phyloP scores from a whole-genome alignment of 2,329 filamentous ascomycete species.

The Penicillium glabrum region DNA sequence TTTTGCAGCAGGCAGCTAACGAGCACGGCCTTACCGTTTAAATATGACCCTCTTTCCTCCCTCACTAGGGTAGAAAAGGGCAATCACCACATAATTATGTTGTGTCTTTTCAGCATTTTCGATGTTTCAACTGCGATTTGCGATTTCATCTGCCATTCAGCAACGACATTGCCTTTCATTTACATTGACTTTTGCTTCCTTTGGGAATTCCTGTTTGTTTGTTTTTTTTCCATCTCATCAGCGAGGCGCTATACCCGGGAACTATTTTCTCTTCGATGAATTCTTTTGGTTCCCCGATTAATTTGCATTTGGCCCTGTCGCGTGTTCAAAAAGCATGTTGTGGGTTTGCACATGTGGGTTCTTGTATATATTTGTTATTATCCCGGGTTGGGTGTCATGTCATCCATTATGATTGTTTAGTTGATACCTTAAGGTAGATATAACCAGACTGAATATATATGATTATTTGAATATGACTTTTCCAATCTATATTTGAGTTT shows the following conservation, averaged over 20 bases:
- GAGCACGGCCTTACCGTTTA: slow-evolving; percentile 2
- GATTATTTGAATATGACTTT: not conserved
- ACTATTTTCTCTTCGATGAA: not conserved
- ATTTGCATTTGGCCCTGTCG: not conserved
- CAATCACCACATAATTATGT: not conserved
- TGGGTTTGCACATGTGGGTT: not conserved
- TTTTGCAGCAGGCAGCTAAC: slow-evolving; percentile 34
- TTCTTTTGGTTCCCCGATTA: slow-evolving; percentile 5
- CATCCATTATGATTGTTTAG: not conserved
- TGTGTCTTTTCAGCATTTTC: not conserved
- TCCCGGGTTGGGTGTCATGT: slow-evolving; percentile 16
- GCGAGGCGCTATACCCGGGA: slow-evolving; percentile 34
- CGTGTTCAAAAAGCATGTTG: not conserved
- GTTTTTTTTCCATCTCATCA: slow-evolving; percentile 17
- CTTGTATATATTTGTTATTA: slow-evolving; percentile 4
- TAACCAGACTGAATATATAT: slow-evolving; percentile 1
- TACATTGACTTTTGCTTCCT: slow-evolving; percentile 4
- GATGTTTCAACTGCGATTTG: not conserved
- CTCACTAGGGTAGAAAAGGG: not conserved
- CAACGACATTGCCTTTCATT: slow-evolving; percentile 3
- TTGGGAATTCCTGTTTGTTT: not conserved
- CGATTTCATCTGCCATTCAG: slow-evolving; percentile 1
- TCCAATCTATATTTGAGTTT: not conserved
- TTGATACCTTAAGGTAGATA: not conserved
- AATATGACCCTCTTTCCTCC: not conserved